A percentile compares a stretch with the other conserved stretches of the same genome.
phyloP scores from a whole-genome alignment of 1,139 yeast species.

The Debaryomyces psychrophilus region DNA sequence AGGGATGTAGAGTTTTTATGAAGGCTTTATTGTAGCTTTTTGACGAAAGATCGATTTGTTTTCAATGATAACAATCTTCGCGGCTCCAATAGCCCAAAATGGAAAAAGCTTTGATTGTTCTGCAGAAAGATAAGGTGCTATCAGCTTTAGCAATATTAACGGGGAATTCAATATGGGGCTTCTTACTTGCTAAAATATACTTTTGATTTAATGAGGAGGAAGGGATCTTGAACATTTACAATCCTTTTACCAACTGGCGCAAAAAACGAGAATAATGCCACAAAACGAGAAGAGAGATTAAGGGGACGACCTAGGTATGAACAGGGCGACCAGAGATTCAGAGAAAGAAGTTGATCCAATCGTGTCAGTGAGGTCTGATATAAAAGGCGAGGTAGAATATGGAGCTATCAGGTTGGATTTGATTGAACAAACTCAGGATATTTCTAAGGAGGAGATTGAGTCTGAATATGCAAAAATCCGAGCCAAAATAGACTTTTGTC shows the following conservation, averaged over 20 bases:
- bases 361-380: slow-evolving; percentile 2
- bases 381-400: slow-evolving; percentile 10
- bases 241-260: too few relatives aligned
- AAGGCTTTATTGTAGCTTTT: too few relatives aligned
- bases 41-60: too few relatives aligned
- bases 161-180: neutral
- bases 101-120: neutral
- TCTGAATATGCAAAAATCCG: slow-evolving; percentile 24
- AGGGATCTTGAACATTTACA: too few relatives aligned
- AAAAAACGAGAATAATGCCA: too few relatives aligned
- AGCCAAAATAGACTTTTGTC: slow-evolving; percentile 52
- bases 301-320: neutral
- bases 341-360: slow-evolving; percentile 6
- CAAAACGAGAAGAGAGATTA: neutral
- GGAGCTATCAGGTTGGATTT: slow-evolving; percentile 30
- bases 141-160: neutral
- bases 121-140: neutral
- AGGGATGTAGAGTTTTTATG: too few relatives aligned
- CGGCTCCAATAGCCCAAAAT: neutral
- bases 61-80: neutral
- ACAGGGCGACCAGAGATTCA: neutral
- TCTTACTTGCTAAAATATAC: too few relatives aligned
- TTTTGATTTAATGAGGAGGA: too few relatives aligned
- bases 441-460: slow-evolving; percentile 31
- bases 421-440: slow-evolving; percentile 32